Evolutionary conservation across 106 monocot species (phyloP), one percentile per base, ranked within the genome.

Genomic region (Platanthera zijinensis): DNA sequence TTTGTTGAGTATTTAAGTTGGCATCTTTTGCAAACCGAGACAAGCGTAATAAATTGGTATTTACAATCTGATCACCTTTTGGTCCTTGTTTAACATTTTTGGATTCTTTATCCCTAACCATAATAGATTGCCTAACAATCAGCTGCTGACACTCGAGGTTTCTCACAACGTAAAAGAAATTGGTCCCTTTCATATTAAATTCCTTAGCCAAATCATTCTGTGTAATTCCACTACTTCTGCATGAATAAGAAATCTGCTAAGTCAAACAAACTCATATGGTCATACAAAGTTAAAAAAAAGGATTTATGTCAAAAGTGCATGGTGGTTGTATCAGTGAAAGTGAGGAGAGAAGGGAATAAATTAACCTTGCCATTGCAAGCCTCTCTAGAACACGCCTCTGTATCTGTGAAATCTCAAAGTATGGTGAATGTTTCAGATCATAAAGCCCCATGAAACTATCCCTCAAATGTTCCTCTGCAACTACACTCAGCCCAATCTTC

Each of bases 371-470:
- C 11, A 82, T 78, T 3, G 86, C 92, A 48, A 92, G 73, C 6
- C 84, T 72, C 76, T 92, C 86, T 25, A 92, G 84, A 51, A 80
- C 59, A 4, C 78, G 63, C 57, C 78, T 84, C 83, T 92, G 86
- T 0, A 73, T 76, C 63, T 78, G 64, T 1, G 88, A 79, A 69
- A 91, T 74, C 74, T 91, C 86, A 8, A 28, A 67, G 51, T 69
- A 49, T 7, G 85, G 69, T 3, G 73, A 75, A 21, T 72, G 72
- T 17, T 86, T 92, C 28, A 84, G 71, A 75, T 92, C 89, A 78
- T 89, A 86, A 48, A 92, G 76, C 74, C 92, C 92, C 14, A 89
- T n/a, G 46, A 89, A 92, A 76, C 76, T 86, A 66, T 86, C 84
- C 74, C 92, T 76, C 47, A 88, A 72, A 51, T 66, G 73, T 57